These are phyloP conservation scores for Solanum paucissectum DNA, from an alignment of 257 asterid species.

Conservation along the genomic window DNA sequence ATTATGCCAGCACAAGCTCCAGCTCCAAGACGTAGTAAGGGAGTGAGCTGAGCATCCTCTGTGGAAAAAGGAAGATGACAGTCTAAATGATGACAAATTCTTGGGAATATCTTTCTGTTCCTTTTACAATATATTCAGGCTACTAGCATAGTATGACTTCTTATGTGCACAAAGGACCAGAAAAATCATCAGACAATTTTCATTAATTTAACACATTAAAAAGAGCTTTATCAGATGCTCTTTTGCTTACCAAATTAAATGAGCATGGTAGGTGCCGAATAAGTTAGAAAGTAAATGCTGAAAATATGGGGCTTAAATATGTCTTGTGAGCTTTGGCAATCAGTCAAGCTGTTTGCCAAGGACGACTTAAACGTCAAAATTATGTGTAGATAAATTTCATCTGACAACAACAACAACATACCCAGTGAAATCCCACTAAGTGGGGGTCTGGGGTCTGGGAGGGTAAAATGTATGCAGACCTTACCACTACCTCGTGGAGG, in stretches of 20 bases:
- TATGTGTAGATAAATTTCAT: not conserved
- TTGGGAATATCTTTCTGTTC: not conserved
- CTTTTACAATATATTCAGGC: not conserved
- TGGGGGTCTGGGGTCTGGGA: not conserved
- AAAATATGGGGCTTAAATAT: not conserved
- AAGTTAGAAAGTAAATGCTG: not conserved
- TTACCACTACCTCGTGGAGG: no score
- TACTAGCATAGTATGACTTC: not conserved
- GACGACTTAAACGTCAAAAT: not conserved
- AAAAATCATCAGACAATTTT: not conserved
- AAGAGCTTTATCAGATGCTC: not conserved
- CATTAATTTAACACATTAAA: not conserved
- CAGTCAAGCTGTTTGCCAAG: not conserved
- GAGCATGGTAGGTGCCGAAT: not conserved
- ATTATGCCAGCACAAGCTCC: conserved; percentile 99
- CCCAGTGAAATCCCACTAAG: not conserved
- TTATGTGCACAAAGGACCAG: not conserved
- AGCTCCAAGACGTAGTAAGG: conserved; percentile 86
- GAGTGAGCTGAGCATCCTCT: conserved; percentile 87
- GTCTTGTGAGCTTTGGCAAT: not conserved
- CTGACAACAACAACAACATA: not conserved
- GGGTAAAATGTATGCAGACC: not conserved
- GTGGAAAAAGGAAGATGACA: conserved; percentile 13
- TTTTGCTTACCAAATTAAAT: not conserved
- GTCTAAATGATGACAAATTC: not conserved